A percentile compares a stretch with the other conserved stretches of the same genome.
Evolutionary conservation across 257 asterid genomes (phyloP).

Genomic region (Solanum paucissectum): DNA sequence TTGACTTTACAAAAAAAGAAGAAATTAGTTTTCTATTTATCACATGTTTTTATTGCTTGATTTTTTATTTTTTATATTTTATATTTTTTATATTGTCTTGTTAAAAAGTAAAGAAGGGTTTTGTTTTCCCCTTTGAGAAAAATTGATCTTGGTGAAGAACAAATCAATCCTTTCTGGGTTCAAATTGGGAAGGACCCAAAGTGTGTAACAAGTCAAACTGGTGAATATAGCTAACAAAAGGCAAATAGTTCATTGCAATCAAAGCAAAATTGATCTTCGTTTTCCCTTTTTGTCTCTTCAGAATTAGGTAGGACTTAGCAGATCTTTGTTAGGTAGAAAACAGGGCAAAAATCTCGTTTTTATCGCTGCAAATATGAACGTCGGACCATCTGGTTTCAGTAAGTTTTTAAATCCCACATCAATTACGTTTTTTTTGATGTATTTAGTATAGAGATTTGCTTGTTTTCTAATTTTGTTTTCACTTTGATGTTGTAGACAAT

Average conservation of each 20-base stretch:
- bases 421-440: neutral
- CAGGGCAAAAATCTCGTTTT: conserved; percentile 22
- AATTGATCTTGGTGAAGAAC: neutral
- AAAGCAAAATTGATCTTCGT: neutral
- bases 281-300: neutral
- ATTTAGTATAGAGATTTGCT: neutral
- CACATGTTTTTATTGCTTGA: neutral
- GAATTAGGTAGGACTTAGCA: neutral
- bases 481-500: conserved; percentile 36
- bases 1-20: neutral
- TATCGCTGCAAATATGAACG: conserved; percentile 74
- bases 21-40: neutral
- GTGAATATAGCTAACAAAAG: neutral
- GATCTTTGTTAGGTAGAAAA: neutral
- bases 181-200: neutral
- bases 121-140: neutral
- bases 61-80: too few species aligned
- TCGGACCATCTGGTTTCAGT: conserved; percentile 99
- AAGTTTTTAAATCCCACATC: conserved; percentile 16
- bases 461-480: neutral
- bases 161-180: neutral
- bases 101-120: neutral
- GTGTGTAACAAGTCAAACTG: neutral
- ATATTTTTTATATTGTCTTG: neutral
- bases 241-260: neutral